Percentiles rank a stretch among this genome's conserved stretches.
These are phyloP conservation scores for Fonsecaea pedrosoi DNA, from an alignment of 2,329 filamentous ascomycete genomes.

Conservation along the genomic window DNA sequence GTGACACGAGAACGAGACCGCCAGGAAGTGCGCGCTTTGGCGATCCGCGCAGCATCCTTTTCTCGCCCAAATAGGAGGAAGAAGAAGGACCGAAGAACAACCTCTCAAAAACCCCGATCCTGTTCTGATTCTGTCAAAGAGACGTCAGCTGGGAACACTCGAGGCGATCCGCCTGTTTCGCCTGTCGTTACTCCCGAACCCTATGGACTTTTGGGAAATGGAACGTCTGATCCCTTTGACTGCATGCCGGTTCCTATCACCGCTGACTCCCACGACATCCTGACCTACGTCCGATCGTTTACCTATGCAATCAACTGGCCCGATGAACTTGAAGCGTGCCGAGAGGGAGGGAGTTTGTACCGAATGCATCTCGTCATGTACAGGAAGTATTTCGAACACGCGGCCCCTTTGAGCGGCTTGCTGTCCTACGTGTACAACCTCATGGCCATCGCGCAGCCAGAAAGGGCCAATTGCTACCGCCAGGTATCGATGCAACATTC, in stretches of 20 bases:
- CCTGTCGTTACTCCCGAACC: neutral
- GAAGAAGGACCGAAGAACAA: conserved; percentile 5
- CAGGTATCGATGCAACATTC: conserved; percentile 14
- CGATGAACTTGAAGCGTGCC: conserved; percentile 14
- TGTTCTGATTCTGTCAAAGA: neutral
- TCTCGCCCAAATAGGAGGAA: conserved; percentile 12
- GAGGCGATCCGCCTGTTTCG: neutral
- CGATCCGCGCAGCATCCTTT: conserved; percentile 15
- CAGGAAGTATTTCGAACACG: conserved; percentile 13
- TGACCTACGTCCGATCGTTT: conserved; percentile 11
- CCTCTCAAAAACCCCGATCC: neutral
- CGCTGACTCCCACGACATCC: conserved; percentile 8
- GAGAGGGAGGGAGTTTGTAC: conserved; percentile 10
- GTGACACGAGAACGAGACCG: conserved; percentile 9
- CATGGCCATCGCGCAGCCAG: conserved; percentile 15
- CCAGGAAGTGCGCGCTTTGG: conserved; percentile 15
- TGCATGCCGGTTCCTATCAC: conserved; percentile 7
- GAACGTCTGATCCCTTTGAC: conserved; percentile 12
- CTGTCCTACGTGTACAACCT: conserved; percentile 20
- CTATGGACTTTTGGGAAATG: neutral
- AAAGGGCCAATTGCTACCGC: conserved; percentile 4
- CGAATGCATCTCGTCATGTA: neutral
- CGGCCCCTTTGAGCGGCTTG: conserved; percentile 8
- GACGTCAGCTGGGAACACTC: no score
- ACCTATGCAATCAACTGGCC: conserved; percentile 19